Evolutionary conservation across 2,329 filamentous ascomycete species (phyloP), one percentile per base, ranked within the genome.

Genomic region (Cordyceps cateniannulata): DNA sequence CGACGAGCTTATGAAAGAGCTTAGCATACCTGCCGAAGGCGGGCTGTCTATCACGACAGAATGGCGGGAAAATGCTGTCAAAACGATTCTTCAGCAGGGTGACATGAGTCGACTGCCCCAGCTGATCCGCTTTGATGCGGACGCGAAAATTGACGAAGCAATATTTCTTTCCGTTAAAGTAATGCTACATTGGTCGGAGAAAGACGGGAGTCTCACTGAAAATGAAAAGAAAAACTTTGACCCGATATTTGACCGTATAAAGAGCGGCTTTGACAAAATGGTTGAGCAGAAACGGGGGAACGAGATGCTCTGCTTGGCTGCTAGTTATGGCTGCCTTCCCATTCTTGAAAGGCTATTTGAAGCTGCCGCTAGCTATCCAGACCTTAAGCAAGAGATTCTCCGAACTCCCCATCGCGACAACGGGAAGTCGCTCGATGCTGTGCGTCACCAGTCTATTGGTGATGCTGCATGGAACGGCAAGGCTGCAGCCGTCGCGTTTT

Each of bases 21-120:
- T 50, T n/a, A 20, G 3, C n/a, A n/a, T n/a, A n/a, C n/a, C n/a
- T n/a, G n/a, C n/a, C 9, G 48, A n/a, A 18, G 48, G 25, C 3
- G 16, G 48, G 12, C 48, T 50, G 1, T 32, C 24, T n/a, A 20
- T 32, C 18, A 50, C 24, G 48, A 14, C 24, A 32, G 10, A 16
- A 29, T 25, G 32, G 14, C 48, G 24, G 20, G 12, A 29, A n/a
- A 18, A 32, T 32, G 48, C 25, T 10, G 48, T 50, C 25, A 14
- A 32, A n/a, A 16, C 25, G 52, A 66, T 70, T 62, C 63, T 72
- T 44, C 61, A 64, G 52, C 69, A 65, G 65, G 69, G 66, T 8
- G 67, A 72, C 52, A 29, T 69, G 54, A 57, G 64, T 18, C 65
- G 68, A 54, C 62, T 70, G 2, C 24, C 25, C 20, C n/a, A n/a